Base-by-base conservation (phyloP, 2,329 filamentous ascomycete genomes). In the Aureobasidium lini region DNA sequence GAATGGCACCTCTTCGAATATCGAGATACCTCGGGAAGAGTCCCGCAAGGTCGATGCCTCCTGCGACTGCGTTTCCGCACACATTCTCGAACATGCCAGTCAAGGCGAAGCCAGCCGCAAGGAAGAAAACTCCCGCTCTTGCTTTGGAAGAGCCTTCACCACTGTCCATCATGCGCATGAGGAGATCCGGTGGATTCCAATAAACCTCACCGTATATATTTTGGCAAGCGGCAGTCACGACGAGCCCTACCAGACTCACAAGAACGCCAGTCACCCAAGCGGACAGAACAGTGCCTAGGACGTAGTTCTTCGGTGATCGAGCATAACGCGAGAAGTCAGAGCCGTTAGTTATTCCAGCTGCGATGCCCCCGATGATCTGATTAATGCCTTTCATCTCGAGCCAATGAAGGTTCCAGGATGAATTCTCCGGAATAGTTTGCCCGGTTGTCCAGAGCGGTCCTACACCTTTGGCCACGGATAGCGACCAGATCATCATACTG, bases 241-340 rank as follows among this genome's bases (percentile, higher is more conserved):
- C 67, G 4, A 78, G 63, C 8, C 76, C 76, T n/a, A 76, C 62
- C 44, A 78, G 67, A 0, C 71, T 75, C 15, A 77, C 75, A 0
- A 78, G 61, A 10, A 73, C 67, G 1, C 75, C 75, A 2, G 72
- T 71, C 9, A 77, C 61, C 62, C 75, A 72, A 34, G 71, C 72
- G n/a, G 72, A 75, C 6, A 68, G 62, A 15, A 76, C 65, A 0
- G 74, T 74, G 15, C 76, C 75, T n/a, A 70, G 66, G 4, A 76
- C 60, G 42, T 75, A 77, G 40, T 69, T 63, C 49, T 67, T 70
- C 42, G 68, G 68, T 3, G 64, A 64, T 31, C 66, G 68, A 0
- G 75, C 70, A 60, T 77, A 79, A 7, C 76, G 71, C 1, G 75
- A 75, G 63, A 77, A 78, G 63, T 78, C 76, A 16, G 71, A 74